Evolutionary conservation across 108 stramenopile species (phyloP).

Genomic region (Cyclotella choctawhatcheeana): DNA sequence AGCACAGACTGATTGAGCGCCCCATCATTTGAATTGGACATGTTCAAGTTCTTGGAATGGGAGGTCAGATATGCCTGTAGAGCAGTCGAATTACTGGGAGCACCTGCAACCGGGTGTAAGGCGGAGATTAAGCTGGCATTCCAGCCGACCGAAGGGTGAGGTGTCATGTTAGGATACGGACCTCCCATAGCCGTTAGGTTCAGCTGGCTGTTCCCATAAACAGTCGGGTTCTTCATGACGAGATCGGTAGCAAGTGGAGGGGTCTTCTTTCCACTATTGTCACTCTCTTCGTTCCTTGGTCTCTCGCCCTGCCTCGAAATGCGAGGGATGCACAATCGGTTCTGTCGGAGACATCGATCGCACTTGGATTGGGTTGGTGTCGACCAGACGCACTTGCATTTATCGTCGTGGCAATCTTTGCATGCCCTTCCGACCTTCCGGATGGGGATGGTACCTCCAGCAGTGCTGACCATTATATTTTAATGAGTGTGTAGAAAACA

Average conservation of each 20-base stretch:
- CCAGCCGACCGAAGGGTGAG: too few species aligned
- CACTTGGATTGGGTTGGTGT: not conserved
- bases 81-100: not conserved
- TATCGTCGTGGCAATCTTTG: conserved; percentile 13
- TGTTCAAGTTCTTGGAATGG: not conserved
- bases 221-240: not conserved
- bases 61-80: not conserved
- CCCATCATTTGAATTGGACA: not conserved
- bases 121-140: too few species aligned
- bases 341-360: conserved; percentile 7
- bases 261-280: not conserved
- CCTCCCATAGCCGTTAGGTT: not conserved
- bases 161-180: too few species aligned
- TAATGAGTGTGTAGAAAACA: too few species aligned
- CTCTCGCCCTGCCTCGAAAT: conserved; percentile 12
- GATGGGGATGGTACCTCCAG: too few species aligned
- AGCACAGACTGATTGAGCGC: not conserved
- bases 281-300: not conserved
- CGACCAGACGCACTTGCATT: not conserved
- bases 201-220: not conserved
- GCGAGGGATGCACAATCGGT: conserved; percentile 5
- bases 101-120: not conserved
- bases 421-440: conserved; percentile 1
- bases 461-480: too few species aligned
- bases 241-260: not conserved